These are phyloP conservation scores for Ananas comosus DNA, from an alignment of 176 grass and related monocot genomes.

Conservation along the genomic window DNA sequence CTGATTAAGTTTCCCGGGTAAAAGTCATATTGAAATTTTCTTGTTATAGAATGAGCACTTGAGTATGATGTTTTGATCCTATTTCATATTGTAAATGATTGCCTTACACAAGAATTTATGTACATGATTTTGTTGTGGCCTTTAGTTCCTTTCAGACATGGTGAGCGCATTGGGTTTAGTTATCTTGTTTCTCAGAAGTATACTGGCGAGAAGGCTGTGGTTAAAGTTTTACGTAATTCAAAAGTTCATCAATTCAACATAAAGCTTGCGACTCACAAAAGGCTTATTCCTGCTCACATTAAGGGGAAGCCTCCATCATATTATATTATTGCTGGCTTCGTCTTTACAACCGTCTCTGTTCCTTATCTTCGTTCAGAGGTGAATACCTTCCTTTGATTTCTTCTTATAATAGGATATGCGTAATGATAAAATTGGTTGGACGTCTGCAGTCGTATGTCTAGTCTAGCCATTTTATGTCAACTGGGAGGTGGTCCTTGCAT, in stretches of 20 bases:
- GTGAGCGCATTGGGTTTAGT: slow-evolving; percentile 96
- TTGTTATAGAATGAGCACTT: too few relatives aligned
- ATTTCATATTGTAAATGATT: not conserved
- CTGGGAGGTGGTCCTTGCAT: not conserved
- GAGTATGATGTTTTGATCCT: too few relatives aligned
- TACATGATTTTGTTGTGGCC: slow-evolving; percentile 19
- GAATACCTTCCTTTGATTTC: slow-evolving; percentile 3
- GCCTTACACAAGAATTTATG: slow-evolving; percentile 8
- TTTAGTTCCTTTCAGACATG: slow-evolving; percentile 96
- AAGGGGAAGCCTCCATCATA: slow-evolving; percentile 81
- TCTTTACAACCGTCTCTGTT: slow-evolving; percentile 74
- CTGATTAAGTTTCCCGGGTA: too few relatives aligned
- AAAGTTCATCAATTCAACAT: slow-evolving; percentile 76
- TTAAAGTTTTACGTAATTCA: slow-evolving; percentile 66
- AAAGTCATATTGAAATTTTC: too few relatives aligned
- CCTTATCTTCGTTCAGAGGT: slow-evolving; percentile 98
- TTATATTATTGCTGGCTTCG: slow-evolving; percentile 97
- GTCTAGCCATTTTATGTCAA: not conserved
- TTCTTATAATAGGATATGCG: not conserved
- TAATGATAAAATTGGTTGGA: not conserved
- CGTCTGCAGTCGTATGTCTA: not conserved
- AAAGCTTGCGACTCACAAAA: slow-evolving; percentile 88
- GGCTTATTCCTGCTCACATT: slow-evolving; percentile 83
- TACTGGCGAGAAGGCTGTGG: slow-evolving; percentile 77
- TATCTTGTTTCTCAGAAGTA: slow-evolving; percentile 97